Percentiles rank a stretch among this genome's conserved stretches.
Evolutionary conservation across 495 filamentous ascomycete genomes (phyloP).

Genomic region (Penicillium argentinense): DNA sequence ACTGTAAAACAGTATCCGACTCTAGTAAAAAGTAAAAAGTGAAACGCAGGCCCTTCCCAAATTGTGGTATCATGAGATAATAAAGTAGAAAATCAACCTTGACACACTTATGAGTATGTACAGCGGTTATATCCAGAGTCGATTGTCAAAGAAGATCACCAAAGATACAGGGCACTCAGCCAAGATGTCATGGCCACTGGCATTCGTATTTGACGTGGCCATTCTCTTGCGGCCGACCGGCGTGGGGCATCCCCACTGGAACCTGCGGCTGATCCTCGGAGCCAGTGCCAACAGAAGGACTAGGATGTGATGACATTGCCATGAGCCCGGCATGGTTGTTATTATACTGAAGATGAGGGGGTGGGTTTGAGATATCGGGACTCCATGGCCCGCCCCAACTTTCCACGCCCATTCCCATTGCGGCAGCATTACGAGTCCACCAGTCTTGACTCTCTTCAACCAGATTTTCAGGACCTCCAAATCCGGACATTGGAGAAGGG

Average conservation of each 20-base stretch:
- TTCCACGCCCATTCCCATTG: slow-evolving; percentile 45
- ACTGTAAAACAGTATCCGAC: no score
- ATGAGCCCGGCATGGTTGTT: slow-evolving; percentile 6
- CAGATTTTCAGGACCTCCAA: slow-evolving; percentile 48
- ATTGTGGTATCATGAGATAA: slow-evolving; percentile 10
- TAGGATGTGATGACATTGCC: slow-evolving; percentile 13
- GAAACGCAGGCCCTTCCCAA: background rate
- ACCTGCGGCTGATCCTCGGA: slow-evolving; percentile 10
- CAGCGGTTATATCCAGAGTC: background rate
- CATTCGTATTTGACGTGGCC: slow-evolving; percentile 7
- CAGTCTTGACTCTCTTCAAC: slow-evolving; percentile 59
- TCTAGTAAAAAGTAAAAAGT: no score
- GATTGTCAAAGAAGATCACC: no score
- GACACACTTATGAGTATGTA: background rate
- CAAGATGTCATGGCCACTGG: slow-evolving; percentile 21
- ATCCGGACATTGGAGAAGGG: slow-evolving; percentile 36
- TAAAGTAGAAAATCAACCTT: background rate
- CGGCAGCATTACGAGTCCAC: slow-evolving; percentile 55
- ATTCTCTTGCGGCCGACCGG: background rate
- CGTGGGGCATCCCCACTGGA: slow-evolving; percentile 1
- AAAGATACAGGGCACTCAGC: no score
- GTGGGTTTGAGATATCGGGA: background rate
- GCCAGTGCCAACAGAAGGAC: background rate
- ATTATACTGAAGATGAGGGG: slow-evolving; percentile 10
- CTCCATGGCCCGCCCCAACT: slow-evolving; percentile 42